Evolutionary conservation across 2,329 filamentous ascomycete genomes (phyloP).

Genomic region (Dendrostoma leiphaemia): DNA sequence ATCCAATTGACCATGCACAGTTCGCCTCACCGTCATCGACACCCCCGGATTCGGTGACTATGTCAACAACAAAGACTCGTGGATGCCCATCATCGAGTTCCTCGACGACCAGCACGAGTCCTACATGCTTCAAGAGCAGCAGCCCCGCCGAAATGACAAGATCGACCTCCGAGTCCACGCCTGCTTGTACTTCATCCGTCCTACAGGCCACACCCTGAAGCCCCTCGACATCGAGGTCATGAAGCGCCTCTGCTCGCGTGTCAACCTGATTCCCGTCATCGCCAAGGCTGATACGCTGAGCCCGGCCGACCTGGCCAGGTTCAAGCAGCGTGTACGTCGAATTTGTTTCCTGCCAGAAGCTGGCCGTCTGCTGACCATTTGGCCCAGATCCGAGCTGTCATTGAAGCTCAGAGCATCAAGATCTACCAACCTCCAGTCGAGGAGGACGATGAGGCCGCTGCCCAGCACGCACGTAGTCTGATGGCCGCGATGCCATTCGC

Average conservation of each 20-base stretch:
- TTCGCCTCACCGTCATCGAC: slow-evolving; percentile 97
- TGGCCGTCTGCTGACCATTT: slow-evolving; percentile 26
- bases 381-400: slow-evolving; percentile 83
- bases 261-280: slow-evolving; percentile 97
- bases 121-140: slow-evolving; percentile 99
- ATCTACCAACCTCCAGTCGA: slow-evolving; percentile 98
- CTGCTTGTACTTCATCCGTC: slow-evolving; percentile 98
- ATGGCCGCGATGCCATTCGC: slow-evolving; percentile 98
- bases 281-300: slow-evolving; percentile 98
- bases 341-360: neutral
- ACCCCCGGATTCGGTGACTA: slow-evolving; percentile 99
- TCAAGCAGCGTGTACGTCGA: slow-evolving; percentile 82
- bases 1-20: slow-evolving; percentile 45
- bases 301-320: slow-evolving; percentile 84
- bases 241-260: slow-evolving; percentile 97
- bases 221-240: slow-evolving; percentile 99
- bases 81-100: slow-evolving; percentile 99
- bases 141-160: slow-evolving; percentile 96
- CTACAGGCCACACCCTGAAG: slow-evolving; percentile 97
- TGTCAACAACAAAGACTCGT: slow-evolving; percentile 99
- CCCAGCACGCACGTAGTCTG: slow-evolving; percentile 88
- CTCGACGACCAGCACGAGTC: slow-evolving; percentile 99
- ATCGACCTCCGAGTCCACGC: slow-evolving; percentile 98
- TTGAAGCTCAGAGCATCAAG: slow-evolving; percentile 98
- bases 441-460: slow-evolving; percentile 96